These are phyloP conservation scores for Plectranthus barbatus DNA, from an alignment of 257 asterid species.

Conservation along the genomic window DNA sequence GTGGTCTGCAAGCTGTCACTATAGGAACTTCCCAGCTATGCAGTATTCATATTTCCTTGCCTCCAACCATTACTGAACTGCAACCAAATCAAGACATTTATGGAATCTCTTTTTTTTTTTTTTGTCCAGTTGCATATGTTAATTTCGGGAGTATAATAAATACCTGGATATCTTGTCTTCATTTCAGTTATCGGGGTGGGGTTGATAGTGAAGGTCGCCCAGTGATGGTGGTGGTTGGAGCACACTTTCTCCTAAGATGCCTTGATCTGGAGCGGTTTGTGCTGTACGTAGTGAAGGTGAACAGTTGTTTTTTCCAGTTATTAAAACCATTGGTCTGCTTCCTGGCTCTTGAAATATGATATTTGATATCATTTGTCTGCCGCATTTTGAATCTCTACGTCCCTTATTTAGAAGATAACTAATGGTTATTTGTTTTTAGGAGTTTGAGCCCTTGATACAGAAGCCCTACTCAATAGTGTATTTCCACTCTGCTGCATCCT, in stretches of 20 bases:
- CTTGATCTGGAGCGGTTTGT: conserved; percentile 86
- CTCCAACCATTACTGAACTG: neutral
- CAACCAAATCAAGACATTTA: neutral
- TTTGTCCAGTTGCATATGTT: neutral
- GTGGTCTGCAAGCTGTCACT: neutral
- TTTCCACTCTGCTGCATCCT: conserved; percentile 91
- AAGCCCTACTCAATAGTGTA: conserved; percentile 90
- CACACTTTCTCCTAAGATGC: conserved; percentile 88
- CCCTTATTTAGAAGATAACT: neutral
- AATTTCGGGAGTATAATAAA: neutral
- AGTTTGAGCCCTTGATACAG: conserved; percentile 94
- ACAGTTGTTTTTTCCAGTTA: conserved; percentile 3
- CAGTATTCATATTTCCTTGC: neutral
- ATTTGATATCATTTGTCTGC: neutral
- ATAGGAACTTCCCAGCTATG: neutral
- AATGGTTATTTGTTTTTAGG: conserved; percentile 49
- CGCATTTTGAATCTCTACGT: neutral
- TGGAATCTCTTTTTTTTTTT: neutral
- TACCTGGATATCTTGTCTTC: neutral
- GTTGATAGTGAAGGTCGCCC: conserved; percentile 87
- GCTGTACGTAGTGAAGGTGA: conserved; percentile 76
- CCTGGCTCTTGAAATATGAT: neutral
- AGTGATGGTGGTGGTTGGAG: conserved; percentile 94
- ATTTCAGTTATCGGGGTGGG: conserved; percentile 87
- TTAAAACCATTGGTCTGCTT: neutral